A percentile compares a stretch with the other conserved stretches of the same genome.
Evolutionary conservation across 768 basidiomycete species (phyloP).

Genomic region (Albatrellus ellisii): DNA sequence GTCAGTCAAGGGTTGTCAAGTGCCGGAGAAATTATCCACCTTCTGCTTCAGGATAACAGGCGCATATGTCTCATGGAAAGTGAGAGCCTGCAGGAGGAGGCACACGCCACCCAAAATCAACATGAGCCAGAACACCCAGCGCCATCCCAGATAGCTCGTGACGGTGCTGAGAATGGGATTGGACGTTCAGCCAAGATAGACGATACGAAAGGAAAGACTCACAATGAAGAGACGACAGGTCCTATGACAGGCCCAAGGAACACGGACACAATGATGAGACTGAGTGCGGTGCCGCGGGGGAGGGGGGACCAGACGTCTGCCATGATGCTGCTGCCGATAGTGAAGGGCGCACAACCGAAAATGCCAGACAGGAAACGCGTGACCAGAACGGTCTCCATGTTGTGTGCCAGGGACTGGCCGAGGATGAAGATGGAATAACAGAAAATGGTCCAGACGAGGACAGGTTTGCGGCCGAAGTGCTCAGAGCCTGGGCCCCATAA

Average conservation of each 20-base stretch:
- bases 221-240: constrained; percentile 17
- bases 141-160: constrained; percentile 10
- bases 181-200: not conserved
- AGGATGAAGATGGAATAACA: constrained; percentile 7
- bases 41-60: constrained; percentile 7
- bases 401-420: constrained; percentile 7
- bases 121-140: constrained; percentile 18
- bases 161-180: not conserved
- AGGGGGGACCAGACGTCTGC: constrained; percentile 17
- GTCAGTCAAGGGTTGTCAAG: not conserved
- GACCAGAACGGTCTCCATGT: constrained; percentile 11
- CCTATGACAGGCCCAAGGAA: constrained; percentile 18
- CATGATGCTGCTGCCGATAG: constrained; percentile 14
- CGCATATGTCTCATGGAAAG: constrained; percentile 15
- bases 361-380: constrained; percentile 17
- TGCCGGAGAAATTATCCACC: not conserved
- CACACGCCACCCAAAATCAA: constrained; percentile 13
- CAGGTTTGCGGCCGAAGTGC: constrained; percentile 11
- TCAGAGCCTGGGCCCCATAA: constrained; percentile 15
- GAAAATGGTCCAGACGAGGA: constrained; percentile 4
- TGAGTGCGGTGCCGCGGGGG: constrained; percentile 14
- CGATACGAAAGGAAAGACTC: not conserved
- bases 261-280: constrained; percentile 11
- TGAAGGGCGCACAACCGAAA: constrained; percentile 15
- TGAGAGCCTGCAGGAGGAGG: constrained; percentile 6